Base-by-base conservation (phyloP, 2,329 filamentous ascomycete species). In the Aschersonia sp. region DNA sequence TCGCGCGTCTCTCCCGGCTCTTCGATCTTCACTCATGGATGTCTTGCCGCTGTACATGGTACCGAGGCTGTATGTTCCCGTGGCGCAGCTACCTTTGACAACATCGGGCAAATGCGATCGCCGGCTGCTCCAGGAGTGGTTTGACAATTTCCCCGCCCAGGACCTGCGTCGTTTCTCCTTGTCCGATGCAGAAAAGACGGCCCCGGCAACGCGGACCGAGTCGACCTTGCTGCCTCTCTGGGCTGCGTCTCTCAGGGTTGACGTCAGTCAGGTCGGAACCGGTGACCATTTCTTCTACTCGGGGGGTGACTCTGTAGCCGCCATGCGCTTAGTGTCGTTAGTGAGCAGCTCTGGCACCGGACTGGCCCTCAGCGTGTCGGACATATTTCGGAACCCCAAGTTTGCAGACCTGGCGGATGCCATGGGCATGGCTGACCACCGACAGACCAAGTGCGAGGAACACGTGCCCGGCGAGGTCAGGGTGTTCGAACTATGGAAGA, bases 1-100 rank as follows among this genome's bases (percentile, higher is more conserved):
- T n/a, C n/a, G n/a, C n/a, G n/a, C n/a, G n/a, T n/a, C n/a, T n/a
- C n/a, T n/a, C n/a, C n/a, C n/a, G n/a, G n/a, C n/a, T n/a, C n/a
- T n/a, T n/a, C n/a, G n/a, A n/a, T n/a, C n/a, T n/a, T n/a, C n/a
- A n/a, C n/a, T n/a, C n/a, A n/a, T n/a, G n/a, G n/a, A n/a, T n/a
- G n/a, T n/a, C n/a, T n/a, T n/a, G n/a, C 41, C 40, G 12, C 29
- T 30, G 30, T 44, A 47, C 29, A 47, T 47, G 46, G 31, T 47
- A 28, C 46, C 46, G 29, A 5, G 10, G 20, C 31, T 40, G 28
- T 43, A 32, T 10, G 29, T 44, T 12, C 4, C 31, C 12, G 10
- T 47, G 30, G 9, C 30, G 9, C 6, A 29, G 10, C 32, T 47
- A n/a, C 46, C 46, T 30, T 35, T 20, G 0, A 40, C 43, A 9